phyloP scores from a whole-genome alignment of 345 rosid species.

The Hypericum androsaemum region DNA sequence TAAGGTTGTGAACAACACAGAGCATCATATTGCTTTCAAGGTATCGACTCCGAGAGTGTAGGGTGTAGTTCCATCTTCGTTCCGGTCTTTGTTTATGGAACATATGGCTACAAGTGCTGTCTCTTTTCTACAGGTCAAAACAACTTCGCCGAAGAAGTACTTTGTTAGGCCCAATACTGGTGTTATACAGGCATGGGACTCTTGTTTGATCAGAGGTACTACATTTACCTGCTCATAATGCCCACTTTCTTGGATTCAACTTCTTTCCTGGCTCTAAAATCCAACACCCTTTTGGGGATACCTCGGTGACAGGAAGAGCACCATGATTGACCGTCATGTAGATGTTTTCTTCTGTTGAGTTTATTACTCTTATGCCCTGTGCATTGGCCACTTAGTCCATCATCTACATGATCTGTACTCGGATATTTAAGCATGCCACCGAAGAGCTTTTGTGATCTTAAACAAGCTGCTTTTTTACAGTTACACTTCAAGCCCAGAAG shows the following conservation, averaged over 20 bases:
- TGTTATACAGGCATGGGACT: constrained; percentile 73
- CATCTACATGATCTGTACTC: neutral
- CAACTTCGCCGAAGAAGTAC: constrained; percentile 96
- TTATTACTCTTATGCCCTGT: no score
- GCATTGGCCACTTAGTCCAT: no score
- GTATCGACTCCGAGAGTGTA: constrained; percentile 18
- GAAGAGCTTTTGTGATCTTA: neutral
- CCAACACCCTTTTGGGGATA: no score
- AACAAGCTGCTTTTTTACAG: constrained; percentile 30
- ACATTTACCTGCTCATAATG: constrained; percentile 1
- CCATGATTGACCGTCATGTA: no score
- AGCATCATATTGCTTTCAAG: constrained; percentile 71
- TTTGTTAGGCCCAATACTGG: constrained; percentile 93
- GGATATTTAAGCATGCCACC: neutral
- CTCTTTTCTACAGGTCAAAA: constrained; percentile 62
- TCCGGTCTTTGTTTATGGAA: neutral
- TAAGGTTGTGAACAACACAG: constrained; percentile 64
- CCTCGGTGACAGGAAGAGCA: no score
- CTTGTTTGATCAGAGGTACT: constrained; percentile 61
- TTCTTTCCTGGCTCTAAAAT: no score
- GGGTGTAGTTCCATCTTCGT: neutral
- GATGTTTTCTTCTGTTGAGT: no score
- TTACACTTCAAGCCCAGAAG: constrained; percentile 82
- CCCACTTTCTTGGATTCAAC: no score
- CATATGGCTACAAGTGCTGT: neutral